Evolutionary conservation across 2,329 filamentous ascomycete species (phyloP), one percentile per base, ranked within the genome.

Genomic region (Pyricularia grisea): DNA sequence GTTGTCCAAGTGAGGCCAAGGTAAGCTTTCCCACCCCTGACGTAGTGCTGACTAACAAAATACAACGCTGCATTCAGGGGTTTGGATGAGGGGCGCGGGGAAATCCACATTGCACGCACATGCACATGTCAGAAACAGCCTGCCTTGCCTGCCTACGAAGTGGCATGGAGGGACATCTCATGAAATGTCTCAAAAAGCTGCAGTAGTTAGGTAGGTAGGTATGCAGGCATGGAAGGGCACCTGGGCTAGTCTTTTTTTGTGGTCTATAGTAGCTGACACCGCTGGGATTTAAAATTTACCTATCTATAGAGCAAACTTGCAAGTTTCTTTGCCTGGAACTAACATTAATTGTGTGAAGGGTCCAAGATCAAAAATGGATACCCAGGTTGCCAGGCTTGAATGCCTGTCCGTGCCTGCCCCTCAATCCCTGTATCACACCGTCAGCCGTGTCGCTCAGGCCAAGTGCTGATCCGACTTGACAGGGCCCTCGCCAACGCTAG

Each of bases 401-500:
- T 61, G 12, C 25, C 9, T 61, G 12, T 12, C 9, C 17, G n/a
- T 25, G n/a, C 58, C 23, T 27, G n/a, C 58, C 58, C 23, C 58
- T 61, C 58, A n/a, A 25, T 27, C 58, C 58, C n/a, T 60, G n/a
- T n/a, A 27, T 71, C 76, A 79, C 25, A 79, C 76, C 42, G 81
- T 78, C 73, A 85, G 81, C 17, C 90, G 90, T 69, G 87, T 84
- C 76, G 89, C 90, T 72, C 85, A 87, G 71, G 96, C 86, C 71
- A 97, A 81, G 76, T 90, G 89, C 76, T 94, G 87, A 20, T 94
- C 86, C 4, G 93, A 92, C 83, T 88, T 92, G 72, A 90, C 81
- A 0, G 95, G 95, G 0, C 94, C 95, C 77, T 96, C 92, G 1
- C 95, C 95, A 63, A 99, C 95, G 68, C 90, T 86, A 1, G 96